These are phyloP conservation scores for Coemansia asiatica DNA, from an alignment of 192 early-diverging fungal genomes.

Conservation along the genomic window DNA sequence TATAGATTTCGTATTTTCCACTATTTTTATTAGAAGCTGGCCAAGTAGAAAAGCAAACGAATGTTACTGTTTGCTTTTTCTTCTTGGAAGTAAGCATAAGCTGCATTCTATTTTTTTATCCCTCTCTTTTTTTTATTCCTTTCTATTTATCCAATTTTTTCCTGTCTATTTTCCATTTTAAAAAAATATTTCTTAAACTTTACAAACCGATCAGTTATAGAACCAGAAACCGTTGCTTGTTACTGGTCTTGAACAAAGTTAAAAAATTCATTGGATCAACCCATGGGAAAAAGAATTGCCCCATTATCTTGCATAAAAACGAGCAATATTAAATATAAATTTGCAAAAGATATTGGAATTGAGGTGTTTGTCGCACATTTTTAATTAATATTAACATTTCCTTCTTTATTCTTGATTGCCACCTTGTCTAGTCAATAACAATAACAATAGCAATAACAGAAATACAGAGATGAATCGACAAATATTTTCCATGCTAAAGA, in stretches of 20 bases:
- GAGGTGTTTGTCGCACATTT: neutral
- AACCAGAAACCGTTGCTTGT: neutral
- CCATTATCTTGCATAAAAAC: slow-evolving; percentile 3
- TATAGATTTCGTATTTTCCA: neutral
- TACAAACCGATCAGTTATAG: too few species aligned
- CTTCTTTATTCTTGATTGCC: neutral
- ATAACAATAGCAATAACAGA: neutral
- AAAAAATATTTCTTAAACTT: neutral
- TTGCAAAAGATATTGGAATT: neutral
- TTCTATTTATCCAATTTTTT: slow-evolving; percentile 1
- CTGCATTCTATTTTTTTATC: slow-evolving; percentile 6
- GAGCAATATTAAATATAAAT: neutral
- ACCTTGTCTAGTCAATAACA: neutral
- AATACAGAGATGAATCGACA: neutral
- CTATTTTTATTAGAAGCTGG: neutral
- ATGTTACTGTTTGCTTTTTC: neutral
- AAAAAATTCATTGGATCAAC: neutral
- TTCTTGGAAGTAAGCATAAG: slow-evolving; percentile 1
- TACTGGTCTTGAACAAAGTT: neutral
- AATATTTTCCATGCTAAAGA: neutral
- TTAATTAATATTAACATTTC: neutral
- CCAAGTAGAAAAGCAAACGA: neutral
- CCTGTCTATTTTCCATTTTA: neutral
- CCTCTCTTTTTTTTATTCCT: neutral
- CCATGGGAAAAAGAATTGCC: neutral